Percentiles rank a stretch among this genome's conserved stretches.
Conservation (phyloP, 306 rosid species). For the Cucurbita ficifolia region DNA sequence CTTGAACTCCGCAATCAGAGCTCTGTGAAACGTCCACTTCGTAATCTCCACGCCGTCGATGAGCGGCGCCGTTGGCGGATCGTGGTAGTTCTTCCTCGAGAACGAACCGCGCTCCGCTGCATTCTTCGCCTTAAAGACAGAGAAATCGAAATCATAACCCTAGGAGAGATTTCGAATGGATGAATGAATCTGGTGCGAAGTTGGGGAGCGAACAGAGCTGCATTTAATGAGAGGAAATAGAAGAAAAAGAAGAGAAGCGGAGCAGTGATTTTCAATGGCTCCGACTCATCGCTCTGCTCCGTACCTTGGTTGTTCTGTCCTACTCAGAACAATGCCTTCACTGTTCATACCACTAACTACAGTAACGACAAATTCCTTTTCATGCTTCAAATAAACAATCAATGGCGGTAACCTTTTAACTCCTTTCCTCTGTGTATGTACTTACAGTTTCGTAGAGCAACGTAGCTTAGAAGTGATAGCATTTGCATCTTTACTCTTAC, state of each 20-base stretch:
- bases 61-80: constrained; percentile 78
- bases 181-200: neutral
- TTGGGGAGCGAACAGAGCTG: neutral
- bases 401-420: neutral
- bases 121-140: constrained; percentile 23
- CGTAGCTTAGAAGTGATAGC: constrained; percentile 2
- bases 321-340: neutral
- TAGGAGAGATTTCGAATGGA: neutral
- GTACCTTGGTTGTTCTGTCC: constrained; percentile 3
- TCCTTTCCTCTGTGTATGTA: neutral
- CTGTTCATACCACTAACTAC: constrained; percentile 2
- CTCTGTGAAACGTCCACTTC: constrained; percentile 89
- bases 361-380: constrained; percentile 4
- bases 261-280: neutral
- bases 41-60: constrained; percentile 45
- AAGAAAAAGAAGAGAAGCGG: neutral
- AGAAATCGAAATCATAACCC: neutral
- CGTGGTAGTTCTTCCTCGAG: constrained; percentile 47
- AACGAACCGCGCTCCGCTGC: too few species aligned
- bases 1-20: constrained; percentile 83
- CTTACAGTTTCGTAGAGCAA: neutral
- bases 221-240: neutral
- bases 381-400: neutral
- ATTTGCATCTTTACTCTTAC: constrained; percentile 37
- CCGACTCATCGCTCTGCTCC: neutral